Percentiles rank a stretch among this genome's conserved stretches.
These are phyloP conservation scores for Neonectria punicea DNA, from an alignment of 2,329 filamentous ascomycete species.

Conservation along the genomic window DNA sequence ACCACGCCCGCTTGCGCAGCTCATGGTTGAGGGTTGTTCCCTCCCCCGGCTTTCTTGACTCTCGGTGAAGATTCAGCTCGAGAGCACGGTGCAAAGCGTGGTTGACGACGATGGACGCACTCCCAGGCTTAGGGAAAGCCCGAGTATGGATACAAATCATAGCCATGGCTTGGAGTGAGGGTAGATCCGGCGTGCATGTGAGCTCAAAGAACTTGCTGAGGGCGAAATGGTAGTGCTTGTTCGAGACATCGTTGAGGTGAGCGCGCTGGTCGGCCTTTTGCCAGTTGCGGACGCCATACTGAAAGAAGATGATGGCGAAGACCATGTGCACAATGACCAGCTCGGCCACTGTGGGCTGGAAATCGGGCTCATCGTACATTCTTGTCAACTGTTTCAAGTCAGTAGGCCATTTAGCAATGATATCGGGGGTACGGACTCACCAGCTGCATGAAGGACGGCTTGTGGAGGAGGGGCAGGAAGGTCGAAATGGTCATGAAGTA, in stretches of 20 bases:
- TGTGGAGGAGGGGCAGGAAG: constrained; percentile 82
- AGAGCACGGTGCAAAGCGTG: constrained; percentile 75
- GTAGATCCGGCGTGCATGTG: constrained; percentile 67
- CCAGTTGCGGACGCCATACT: constrained; percentile 77
- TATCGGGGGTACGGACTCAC: constrained; percentile 55
- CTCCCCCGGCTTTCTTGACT: constrained; percentile 62
- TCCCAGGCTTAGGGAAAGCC: constrained; percentile 82
- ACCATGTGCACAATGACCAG: constrained; percentile 81
- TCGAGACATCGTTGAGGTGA: constrained; percentile 71
- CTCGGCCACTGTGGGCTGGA: constrained; percentile 71
- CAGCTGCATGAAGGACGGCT: constrained; percentile 75
- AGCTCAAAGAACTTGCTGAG: constrained; percentile 76
- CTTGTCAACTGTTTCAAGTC: constrained; percentile 60
- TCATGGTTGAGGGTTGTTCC: constrained; percentile 74
- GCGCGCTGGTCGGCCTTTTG: constrained; percentile 64
- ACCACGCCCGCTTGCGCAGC: constrained; percentile 81
- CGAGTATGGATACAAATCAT: constrained; percentile 79
- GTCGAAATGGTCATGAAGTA: constrained; percentile 79
- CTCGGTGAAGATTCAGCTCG: constrained; percentile 80
- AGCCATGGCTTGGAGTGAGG: constrained; percentile 77
- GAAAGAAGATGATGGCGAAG: constrained; percentile 80
- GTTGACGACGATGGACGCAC: constrained; percentile 74
- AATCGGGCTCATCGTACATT: constrained; percentile 76
- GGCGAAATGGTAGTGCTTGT: constrained; percentile 82
- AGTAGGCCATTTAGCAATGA: background rate